Conservation (phyloP, 208 protist species). For the Trypanosoma vivax region DNA sequence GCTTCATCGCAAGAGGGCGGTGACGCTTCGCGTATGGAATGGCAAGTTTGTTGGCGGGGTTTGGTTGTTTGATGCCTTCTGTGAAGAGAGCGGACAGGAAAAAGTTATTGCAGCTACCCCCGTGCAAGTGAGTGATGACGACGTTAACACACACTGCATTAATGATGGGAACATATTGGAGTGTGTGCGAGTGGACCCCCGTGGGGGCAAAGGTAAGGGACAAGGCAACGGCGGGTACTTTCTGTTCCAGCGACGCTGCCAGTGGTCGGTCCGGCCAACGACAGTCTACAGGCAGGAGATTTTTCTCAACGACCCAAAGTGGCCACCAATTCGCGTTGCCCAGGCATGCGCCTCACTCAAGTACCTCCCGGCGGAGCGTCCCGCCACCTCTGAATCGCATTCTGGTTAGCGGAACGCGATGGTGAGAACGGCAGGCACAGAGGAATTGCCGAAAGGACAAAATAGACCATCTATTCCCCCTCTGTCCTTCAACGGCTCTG, state of each 20-base stretch:
- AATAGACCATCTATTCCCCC: too few relatives aligned
- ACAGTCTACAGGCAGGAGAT: conserved; percentile 54
- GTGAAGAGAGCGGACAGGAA: conserved; percentile 41
- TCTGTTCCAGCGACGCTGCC: conserved; percentile 56
- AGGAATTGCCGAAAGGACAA: too few relatives aligned
- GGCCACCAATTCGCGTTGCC: conserved; percentile 42
- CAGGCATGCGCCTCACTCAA: conserved; percentile 45
- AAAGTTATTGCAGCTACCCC: conserved; percentile 31
- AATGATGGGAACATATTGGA: conserved; percentile 87
- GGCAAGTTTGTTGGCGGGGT: conserved; percentile 27
- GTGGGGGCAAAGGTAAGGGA: conserved; percentile 10
- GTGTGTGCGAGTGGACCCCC: conserved; percentile 35
- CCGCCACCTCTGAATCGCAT: background rate
- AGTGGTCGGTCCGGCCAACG: conserved; percentile 63
- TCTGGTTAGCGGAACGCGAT: conserved; percentile 1
- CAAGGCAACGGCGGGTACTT: conserved; percentile 18
- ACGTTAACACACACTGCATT: conserved; percentile 50
- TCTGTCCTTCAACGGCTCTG: too few relatives aligned
- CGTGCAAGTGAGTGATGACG: conserved; percentile 48
- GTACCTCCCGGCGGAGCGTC: conserved; percentile 9
- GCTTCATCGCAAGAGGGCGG: conserved; percentile 46
- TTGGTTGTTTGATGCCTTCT: conserved; percentile 75
- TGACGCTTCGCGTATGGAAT: conserved; percentile 72
- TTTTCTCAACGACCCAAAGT: conserved; percentile 39
- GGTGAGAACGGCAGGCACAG: background rate